Evolutionary conservation across 495 filamentous ascomycete species (phyloP), one percentile per base, ranked within the genome.

Genomic region (Penicillium cinerascens): DNA sequence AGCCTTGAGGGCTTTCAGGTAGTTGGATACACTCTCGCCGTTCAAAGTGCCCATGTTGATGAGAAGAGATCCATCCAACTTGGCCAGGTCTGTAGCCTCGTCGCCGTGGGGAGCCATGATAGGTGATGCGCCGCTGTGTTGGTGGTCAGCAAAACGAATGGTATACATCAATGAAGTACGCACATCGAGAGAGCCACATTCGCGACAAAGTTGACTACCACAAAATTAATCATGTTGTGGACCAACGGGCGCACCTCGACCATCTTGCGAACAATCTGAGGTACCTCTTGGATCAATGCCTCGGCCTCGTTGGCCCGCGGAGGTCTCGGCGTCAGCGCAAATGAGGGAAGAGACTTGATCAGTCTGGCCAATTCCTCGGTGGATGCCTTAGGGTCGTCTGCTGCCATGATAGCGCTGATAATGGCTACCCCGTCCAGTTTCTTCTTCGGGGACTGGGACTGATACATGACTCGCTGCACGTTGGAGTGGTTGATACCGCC

Each of bases 171-270:
- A 22, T 33, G 29, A 13, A 6, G 40, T 33, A 60, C 66, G 66
- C 59, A 80, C 78, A 93, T 80, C 27, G 88, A 80, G 21, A 96
- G 76, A 26, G 88, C 87, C 10, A 96, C 85, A 59, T 95, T 96
- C 16, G 93, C 92, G 10, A 90, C 88, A 60, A 98, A 87, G 63
- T 96, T 95, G 57, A 92, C 89, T 29, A 96, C 91, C 0, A 97
- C 88, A 47, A 88, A 75, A 67, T 97, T 97, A 40, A 95, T 97
- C 87, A 97, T 97, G 66, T 96, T 96, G 70, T 97, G 93, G 8
- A 87, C 89, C 9, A 98, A 76, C 0, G 93, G 92, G 41, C 82
- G 85, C 15, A 65, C 73, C 10, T 71, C 56, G 0, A 78, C 76
- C 42, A 96, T 74, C 17, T 76, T 77, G 43, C 69, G 77, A 26